Percentiles rank a stretch among this genome's conserved stretches.
Conservation (phyloP, 164 flowering plant species). For the Paratinospora sagittata region DNA sequence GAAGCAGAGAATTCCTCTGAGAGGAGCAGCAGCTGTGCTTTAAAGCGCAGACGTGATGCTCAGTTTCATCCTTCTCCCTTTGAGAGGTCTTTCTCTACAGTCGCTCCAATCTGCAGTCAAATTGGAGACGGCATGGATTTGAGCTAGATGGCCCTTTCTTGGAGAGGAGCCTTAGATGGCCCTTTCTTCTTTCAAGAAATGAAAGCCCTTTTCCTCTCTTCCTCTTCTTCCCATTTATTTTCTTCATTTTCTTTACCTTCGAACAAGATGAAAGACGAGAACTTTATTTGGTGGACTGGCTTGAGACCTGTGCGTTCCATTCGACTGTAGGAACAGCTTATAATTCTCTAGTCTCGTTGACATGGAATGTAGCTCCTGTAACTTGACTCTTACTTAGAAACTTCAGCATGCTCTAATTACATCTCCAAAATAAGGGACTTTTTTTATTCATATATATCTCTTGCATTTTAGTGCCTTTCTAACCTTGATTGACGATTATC, state of each 20-base stretch:
- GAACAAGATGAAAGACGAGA: constrained; percentile 19
- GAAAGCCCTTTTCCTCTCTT: background rate
- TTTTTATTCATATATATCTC: constrained; percentile 3
- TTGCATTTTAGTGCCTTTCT: constrained; percentile 13
- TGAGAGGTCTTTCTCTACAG: constrained; percentile 83
- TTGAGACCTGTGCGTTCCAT: constrained; percentile 32
- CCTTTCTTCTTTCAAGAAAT: too few species aligned
- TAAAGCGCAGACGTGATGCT: constrained; percentile 84
- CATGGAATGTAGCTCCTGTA: constrained; percentile 34
- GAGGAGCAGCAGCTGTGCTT: constrained; percentile 54
- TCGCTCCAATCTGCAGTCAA: constrained; percentile 86
- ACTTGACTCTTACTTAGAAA: constrained; percentile 25
- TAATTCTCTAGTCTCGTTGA: constrained; percentile 29
- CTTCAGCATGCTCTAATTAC: constrained; percentile 14
- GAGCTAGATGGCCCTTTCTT: constrained; percentile 54
- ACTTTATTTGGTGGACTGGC: constrained; percentile 26
- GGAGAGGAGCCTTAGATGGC: background rate
- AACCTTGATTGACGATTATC: background rate
- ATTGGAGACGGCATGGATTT: constrained; percentile 95
- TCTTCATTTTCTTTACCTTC: constrained; percentile 14
- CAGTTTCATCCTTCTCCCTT: constrained; percentile 84
- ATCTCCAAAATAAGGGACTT: constrained; percentile 3
- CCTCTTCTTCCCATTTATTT: background rate
- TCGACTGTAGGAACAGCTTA: constrained; percentile 44
- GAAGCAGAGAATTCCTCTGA: constrained; percentile 65